A percentile compares a stretch with the other conserved stretches of the same genome.
Conservation (phyloP, 176 grass and related monocot genomes). For the Musa beccarii region DNA sequence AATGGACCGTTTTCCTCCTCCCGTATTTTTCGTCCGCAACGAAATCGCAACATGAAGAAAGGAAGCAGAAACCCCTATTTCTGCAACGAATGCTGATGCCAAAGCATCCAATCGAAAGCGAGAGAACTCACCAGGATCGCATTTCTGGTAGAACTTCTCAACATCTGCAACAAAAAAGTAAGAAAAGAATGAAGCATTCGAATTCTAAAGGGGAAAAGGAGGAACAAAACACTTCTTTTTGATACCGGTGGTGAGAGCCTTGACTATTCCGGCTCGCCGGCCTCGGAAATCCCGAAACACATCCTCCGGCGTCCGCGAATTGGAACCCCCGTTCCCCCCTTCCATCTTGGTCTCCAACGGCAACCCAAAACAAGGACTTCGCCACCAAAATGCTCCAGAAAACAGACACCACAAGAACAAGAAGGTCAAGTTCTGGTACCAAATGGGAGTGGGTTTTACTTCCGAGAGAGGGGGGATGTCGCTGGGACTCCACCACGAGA, state of each 20-base stretch:
- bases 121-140: slow-evolving; percentile 10
- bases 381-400: not conserved
- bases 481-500: not conserved
- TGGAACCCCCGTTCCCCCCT: not conserved
- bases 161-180: slow-evolving; percentile 3
- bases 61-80: too few relatives aligned
- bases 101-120: not conserved
- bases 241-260: slow-evolving; percentile 7
- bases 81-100: not conserved
- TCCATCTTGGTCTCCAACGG: not conserved
- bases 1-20: too few relatives aligned
- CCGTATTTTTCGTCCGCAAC: not conserved
- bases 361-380: not conserved
- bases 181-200: not conserved
- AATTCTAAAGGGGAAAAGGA: not conserved
- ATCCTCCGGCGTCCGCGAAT: slow-evolving; percentile 8
- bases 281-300: slow-evolving; percentile 9
- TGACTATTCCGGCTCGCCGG: slow-evolving; percentile 2
- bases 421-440: not conserved
- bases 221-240: not conserved
- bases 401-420: not conserved
- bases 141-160: slow-evolving; percentile 11
- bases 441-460: not conserved
- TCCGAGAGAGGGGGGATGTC: not conserved
- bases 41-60: not conserved